Percentiles rank a stretch among this genome's conserved stretches.
Conservation (phyloP, 2,329 filamentous ascomycete genomes). For the Talaromyces marneffei region DNA sequence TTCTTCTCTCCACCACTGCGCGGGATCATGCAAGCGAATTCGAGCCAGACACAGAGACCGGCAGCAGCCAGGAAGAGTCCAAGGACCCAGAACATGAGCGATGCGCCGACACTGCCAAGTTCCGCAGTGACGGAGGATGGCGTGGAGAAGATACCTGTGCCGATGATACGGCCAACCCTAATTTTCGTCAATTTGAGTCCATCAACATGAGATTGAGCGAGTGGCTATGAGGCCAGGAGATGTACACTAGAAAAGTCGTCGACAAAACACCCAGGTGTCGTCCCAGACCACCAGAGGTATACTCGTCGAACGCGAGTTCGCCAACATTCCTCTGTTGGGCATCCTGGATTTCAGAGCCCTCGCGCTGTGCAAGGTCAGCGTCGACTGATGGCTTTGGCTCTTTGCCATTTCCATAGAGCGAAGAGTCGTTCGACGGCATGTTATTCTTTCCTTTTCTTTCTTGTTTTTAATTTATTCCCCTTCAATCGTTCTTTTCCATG, state of each 20-base stretch:
- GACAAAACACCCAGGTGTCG: conserved; percentile 20
- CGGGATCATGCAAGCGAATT: conserved; percentile 44
- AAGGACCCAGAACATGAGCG: conserved; percentile 51
- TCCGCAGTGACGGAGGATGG: conserved; percentile 53
- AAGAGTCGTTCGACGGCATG: conserved; percentile 7
- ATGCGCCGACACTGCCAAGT: conserved; percentile 51
- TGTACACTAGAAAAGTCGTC: conserved; percentile 24
- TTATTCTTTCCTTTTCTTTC: background rate
- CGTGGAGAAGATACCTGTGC: conserved; percentile 49
- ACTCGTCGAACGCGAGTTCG: conserved; percentile 20
- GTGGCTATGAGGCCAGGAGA: background rate
- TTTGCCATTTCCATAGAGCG: conserved; percentile 3
- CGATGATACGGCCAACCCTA: conserved; percentile 38
- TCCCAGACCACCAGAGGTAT: conserved; percentile 20
- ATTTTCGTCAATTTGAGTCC: background rate
- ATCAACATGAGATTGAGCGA: background rate
- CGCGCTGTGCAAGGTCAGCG: background rate
- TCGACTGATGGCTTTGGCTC: conserved; percentile 4
- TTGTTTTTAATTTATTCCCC: background rate
- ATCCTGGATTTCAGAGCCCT: background rate
- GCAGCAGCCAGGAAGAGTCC: conserved; percentile 44
- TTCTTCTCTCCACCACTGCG: conserved; percentile 44
- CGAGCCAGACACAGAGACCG: conserved; percentile 44
- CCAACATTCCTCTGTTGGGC: conserved; percentile 12
- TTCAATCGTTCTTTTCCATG: background rate